Conservation (phyloP, 2,329 filamentous ascomycete genomes). For the Fusarium compactum region DNA sequence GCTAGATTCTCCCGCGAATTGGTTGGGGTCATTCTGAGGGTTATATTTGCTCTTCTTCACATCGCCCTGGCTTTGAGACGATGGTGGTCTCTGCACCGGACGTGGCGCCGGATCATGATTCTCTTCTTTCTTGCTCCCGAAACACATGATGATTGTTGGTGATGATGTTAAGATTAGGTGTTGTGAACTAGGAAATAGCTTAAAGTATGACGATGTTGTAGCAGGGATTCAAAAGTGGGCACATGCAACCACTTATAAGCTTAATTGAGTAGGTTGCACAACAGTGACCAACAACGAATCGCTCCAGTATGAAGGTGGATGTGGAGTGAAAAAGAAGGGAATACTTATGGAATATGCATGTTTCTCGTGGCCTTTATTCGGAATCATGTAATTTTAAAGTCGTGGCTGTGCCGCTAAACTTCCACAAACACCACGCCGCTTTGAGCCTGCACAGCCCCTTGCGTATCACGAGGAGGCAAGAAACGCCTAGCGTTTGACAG, state of each 20-base stretch:
- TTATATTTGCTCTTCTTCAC: constrained; percentile 47
- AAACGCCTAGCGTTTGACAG: background rate
- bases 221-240: constrained; percentile 29
- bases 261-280: constrained; percentile 16
- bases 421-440: constrained; percentile 32
- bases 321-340: background rate
- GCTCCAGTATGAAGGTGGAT: background rate
- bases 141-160: constrained; percentile 58
- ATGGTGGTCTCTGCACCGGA: constrained; percentile 50
- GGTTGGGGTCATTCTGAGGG: constrained; percentile 42
- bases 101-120: constrained; percentile 56
- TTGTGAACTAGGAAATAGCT: background rate
- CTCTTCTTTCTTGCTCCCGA: constrained; percentile 59
- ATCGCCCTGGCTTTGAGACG: constrained; percentile 46
- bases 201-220: constrained; percentile 22
- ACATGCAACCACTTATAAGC: constrained; percentile 34
- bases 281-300: constrained; percentile 5
- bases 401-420: constrained; percentile 35
- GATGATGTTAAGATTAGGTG: constrained; percentile 7
- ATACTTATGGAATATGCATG: background rate
- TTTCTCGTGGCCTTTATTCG: constrained; percentile 9
- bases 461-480: constrained; percentile 5
- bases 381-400: constrained; percentile 9
- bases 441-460: constrained; percentile 29
- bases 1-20: constrained; percentile 34